Conservation (phyloP, 768 basidiomycete genomes). For the Tulasnella sp. region DNA sequence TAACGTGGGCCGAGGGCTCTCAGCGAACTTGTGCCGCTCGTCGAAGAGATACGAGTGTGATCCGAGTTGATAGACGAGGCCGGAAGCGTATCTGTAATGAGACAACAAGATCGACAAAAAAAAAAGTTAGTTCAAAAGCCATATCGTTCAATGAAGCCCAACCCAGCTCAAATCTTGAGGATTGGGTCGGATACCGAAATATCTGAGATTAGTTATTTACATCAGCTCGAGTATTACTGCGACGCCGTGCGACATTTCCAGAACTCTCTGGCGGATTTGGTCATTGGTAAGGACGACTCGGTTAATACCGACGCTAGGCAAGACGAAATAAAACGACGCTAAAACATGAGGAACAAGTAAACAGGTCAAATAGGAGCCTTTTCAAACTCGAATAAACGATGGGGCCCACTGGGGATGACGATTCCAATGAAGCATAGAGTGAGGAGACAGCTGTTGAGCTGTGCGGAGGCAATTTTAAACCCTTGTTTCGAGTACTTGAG, state of each 20-base stretch:
- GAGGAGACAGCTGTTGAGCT: slow-evolving; percentile 63
- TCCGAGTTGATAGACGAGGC: slow-evolving; percentile 64
- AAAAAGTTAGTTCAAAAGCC: slow-evolving; percentile 25
- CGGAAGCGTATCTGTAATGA: slow-evolving; percentile 70
- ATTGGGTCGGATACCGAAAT: too few relatives aligned
- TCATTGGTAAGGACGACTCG: slow-evolving; percentile 21
- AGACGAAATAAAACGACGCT: slow-evolving; percentile 61
- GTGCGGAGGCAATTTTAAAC: slow-evolving; percentile 60
- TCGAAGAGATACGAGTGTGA: slow-evolving; percentile 66
- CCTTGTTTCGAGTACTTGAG: slow-evolving; percentile 68
- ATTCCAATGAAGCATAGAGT: slow-evolving; percentile 71
- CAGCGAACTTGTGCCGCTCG: not conserved
- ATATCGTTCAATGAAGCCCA: too few relatives aligned
- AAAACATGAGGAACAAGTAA: too few relatives aligned
- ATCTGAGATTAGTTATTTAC: slow-evolving; percentile 21
- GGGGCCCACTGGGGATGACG: slow-evolving; percentile 41
- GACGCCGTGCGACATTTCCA: slow-evolving; percentile 72
- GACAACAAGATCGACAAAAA: too few relatives aligned
- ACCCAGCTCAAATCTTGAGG: too few relatives aligned
- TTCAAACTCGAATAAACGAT: not conserved
- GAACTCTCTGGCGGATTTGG: slow-evolving; percentile 38
- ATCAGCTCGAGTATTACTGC: slow-evolving; percentile 65
- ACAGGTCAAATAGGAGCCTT: not conserved
- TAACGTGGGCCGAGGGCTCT: slow-evolving; percentile 22
- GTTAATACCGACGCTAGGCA: slow-evolving; percentile 24